Percentiles rank a stretch among this genome's conserved stretches.
Evolutionary conservation across 2,329 filamentous ascomycete genomes (phyloP).

Genomic region (Westerdykella sp.): DNA sequence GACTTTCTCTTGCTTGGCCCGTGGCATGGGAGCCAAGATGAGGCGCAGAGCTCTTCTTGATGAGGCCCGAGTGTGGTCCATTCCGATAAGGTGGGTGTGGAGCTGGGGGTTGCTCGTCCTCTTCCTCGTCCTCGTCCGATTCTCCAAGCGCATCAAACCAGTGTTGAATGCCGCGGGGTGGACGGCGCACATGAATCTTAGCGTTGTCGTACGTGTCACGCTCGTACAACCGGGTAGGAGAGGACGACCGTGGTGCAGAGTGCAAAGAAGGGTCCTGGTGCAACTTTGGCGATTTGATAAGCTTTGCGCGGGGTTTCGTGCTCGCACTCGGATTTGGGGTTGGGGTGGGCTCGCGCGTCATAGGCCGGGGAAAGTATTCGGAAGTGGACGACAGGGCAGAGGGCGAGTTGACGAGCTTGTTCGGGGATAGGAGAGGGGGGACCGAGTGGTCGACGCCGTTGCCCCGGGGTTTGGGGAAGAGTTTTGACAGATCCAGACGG

Average conservation of each 20-base stretch:
- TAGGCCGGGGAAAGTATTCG: constrained; percentile 31
- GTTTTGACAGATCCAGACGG: constrained; percentile 38
- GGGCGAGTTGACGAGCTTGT: constrained; percentile 38
- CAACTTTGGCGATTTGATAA: constrained; percentile 20
- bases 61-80: constrained; percentile 7
- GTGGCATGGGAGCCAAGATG: too few species aligned
- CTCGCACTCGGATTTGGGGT: constrained; percentile 5
- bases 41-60: constrained; percentile 12
- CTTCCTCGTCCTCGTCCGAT: constrained; percentile 32
- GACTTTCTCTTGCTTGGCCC: background rate
- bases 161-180: constrained; percentile 45
- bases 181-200: constrained; percentile 43
- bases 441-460: constrained; percentile 12
- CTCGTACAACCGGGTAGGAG: constrained; percentile 23
- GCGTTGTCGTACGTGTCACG: constrained; percentile 41
- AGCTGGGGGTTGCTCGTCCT: constrained; percentile 11
- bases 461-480: constrained; percentile 36
- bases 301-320: constrained; percentile 14
- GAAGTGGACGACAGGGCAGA: constrained; percentile 35
- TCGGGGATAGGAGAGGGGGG: constrained; percentile 31
- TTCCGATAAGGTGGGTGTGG: constrained; percentile 10
- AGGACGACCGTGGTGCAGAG: constrained; percentile 9
- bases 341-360: constrained; percentile 28
- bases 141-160: constrained; percentile 46
- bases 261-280: constrained; percentile 11